Base-by-base conservation (phyloP, 768 basidiomycete genomes). In the Rhizopogon vinicolor region DNA sequence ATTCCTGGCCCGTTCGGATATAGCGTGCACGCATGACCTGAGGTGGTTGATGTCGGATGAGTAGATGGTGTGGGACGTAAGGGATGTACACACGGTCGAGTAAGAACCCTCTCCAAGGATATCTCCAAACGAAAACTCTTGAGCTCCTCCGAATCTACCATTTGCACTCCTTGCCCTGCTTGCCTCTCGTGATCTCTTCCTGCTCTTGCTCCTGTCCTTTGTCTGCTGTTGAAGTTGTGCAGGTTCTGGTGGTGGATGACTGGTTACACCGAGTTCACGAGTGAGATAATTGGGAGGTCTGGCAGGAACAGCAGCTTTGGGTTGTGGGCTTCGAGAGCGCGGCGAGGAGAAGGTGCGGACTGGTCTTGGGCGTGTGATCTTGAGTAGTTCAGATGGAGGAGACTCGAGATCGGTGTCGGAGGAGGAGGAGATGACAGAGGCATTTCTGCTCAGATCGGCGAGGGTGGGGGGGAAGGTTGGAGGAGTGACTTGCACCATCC, bases 31-130 rank as follows among this genome's bases (percentile, higher is more conserved):
- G 74, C 68, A 80, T 78, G 37, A 86, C 87, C 88, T 87, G 62
- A 18, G 41, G 14, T 39, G 48, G 58, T 50, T 53, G 57, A 53
- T 43, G 57, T 49, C 7, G 45, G 6, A 49, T 59, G 39, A 56
- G 62, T 44, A 50, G 52, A 52, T 41, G 41, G 54, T 29, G 56
- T 52, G 42, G n/a, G 13, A n/a, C 19, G 48, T 37, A 41, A 45
- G 40, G 3, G 19, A 37, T 10, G 39, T 5, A 78, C 84, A 64
- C 66, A 89, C 91, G 7, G 86, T 87, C 19, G 89, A 91, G 66
- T 90, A 93, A 9, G 88, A 88, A 18, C 91, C 91, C 65, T 90
- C 87, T 18, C 90, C 90, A 3, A 92, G 75, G n/a, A 82, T 78
- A 33, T 82, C 75, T 3, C 85, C 85, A 62, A 91, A 87, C 54